Percentiles rank a stretch among this genome's conserved stretches.
Evolutionary conservation across 148 eudicot species (phyloP).

Genomic region (Rhododendron vialii): DNA sequence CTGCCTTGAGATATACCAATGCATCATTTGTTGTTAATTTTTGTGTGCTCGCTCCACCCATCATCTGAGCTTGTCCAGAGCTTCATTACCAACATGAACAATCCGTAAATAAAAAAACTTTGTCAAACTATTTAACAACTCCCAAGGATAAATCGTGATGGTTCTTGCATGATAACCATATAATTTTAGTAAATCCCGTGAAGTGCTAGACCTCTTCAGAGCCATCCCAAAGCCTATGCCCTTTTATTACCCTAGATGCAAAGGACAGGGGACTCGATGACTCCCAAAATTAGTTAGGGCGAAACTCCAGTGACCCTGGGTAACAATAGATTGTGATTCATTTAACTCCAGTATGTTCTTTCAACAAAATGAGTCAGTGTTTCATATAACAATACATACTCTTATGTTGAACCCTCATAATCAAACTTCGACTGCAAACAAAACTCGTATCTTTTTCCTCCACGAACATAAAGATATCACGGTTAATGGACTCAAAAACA

Average conservation of each 20-base stretch:
- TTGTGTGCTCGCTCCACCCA: constrained; percentile 35
- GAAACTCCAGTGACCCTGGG: not conserved
- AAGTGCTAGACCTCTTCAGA: not conserved
- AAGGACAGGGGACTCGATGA: not conserved
- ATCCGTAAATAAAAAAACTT: not conserved
- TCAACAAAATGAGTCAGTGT: not conserved
- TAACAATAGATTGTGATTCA: not conserved
- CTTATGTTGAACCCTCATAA: not conserved
- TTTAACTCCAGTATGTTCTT: not conserved
- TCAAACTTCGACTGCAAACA: not conserved
- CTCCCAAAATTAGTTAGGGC: not conserved
- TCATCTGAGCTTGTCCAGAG: constrained; percentile 45
- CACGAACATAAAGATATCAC: not conserved
- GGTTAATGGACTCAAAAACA: not conserved
- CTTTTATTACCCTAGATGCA: not conserved
- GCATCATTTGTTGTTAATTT: constrained; percentile 59
- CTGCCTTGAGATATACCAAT: constrained; percentile 51
- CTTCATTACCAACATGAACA: constrained; percentile 26
- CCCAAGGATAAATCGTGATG: not conserved
- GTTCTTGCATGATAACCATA: not conserved
- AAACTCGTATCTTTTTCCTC: not conserved
- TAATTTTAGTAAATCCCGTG: not conserved
- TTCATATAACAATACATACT: not conserved
- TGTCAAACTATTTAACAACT: not conserved
- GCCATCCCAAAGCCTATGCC: not conserved